Evolutionary conservation across 2,329 filamentous ascomycete species (phyloP).

Genomic region (Mycosphaerella sp.): DNA sequence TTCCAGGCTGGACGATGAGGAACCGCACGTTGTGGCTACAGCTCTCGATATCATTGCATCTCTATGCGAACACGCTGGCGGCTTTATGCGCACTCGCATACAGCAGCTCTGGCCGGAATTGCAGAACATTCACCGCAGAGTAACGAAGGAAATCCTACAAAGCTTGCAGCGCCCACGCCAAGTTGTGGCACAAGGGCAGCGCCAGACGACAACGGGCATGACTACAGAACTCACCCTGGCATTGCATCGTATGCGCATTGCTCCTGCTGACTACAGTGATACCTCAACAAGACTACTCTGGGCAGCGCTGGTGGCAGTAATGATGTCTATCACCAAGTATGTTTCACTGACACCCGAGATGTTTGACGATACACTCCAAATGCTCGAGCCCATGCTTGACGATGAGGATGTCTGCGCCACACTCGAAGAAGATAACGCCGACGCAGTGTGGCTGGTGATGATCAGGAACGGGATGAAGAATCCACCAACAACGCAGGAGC

Average conservation of each 20-base stretch:
- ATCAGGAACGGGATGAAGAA: conserved; percentile 26
- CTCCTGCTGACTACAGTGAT: conserved; percentile 41
- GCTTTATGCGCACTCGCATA: conserved; percentile 73
- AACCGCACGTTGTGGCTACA: conserved; percentile 62
- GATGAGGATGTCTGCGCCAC: conserved; percentile 47
- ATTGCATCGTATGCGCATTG: conserved; percentile 18
- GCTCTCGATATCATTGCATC: conserved; percentile 62
- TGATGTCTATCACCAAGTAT: conserved; percentile 56
- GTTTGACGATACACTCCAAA: conserved; percentile 64
- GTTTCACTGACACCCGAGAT: conserved; percentile 61
- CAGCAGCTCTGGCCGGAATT: conserved; percentile 60
- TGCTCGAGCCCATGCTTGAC: conserved; percentile 46
- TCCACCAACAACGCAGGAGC: conserved; percentile 2
- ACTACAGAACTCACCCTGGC: conserved; percentile 12
- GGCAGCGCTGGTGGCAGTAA: conserved; percentile 54
- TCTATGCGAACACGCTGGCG: conserved; percentile 66
- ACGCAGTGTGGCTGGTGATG: conserved; percentile 68
- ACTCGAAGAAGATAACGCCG: conserved; percentile 60
- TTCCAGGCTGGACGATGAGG: conserved; percentile 58
- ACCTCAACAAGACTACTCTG: conserved; percentile 58
- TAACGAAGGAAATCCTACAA: conserved; percentile 12
- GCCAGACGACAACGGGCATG: background rate
- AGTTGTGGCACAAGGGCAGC: background rate
- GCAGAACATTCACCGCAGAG: conserved; percentile 22
- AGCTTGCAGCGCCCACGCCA: background rate